phyloP scores from a whole-genome alignment of 805 yeast species.

The Wickerhamomyces silvicola region DNA sequence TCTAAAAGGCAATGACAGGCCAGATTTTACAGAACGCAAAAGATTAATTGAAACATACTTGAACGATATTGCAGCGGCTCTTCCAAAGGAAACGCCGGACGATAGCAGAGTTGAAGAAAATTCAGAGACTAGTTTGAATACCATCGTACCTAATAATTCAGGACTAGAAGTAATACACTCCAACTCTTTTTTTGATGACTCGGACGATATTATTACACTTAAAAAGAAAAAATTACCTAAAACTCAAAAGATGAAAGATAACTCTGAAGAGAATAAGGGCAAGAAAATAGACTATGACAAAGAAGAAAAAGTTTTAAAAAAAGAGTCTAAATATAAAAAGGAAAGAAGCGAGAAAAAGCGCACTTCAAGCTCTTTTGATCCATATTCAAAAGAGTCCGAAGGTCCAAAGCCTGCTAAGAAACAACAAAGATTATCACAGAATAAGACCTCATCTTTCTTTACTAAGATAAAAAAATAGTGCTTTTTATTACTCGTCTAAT shows the following conservation, averaged over 20 bases:
- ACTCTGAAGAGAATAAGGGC: conserved; percentile 2
- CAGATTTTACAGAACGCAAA: conserved; percentile 13
- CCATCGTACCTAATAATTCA: no score
- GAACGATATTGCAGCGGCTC: not conserved
- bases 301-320: conserved; percentile 35
- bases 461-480: conserved; percentile 12
- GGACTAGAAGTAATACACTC: not conserved
- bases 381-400: conserved; percentile 42
- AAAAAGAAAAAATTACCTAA: conserved; percentile 8
- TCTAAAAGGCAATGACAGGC: not conserved
- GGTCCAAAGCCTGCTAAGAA: conserved; percentile 54
- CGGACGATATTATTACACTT: conserved; percentile 18
- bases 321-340: conserved; percentile 9
- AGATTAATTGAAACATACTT: conserved; percentile 3
- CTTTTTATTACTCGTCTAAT: not conserved
- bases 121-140: no score
- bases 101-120: no score
- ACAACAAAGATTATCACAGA: conserved; percentile 11
- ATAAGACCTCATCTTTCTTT: conserved; percentile 18
- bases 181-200: conserved; percentile 13
- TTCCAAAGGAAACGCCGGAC: no score
- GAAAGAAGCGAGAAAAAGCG: conserved; percentile 29
- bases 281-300: conserved; percentile 38
- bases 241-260: conserved; percentile 2
- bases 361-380: conserved; percentile 41